phyloP scores from a whole-genome alignment of 2,329 filamentous ascomycete species.

The Ceratocystis cubensis region DNA sequence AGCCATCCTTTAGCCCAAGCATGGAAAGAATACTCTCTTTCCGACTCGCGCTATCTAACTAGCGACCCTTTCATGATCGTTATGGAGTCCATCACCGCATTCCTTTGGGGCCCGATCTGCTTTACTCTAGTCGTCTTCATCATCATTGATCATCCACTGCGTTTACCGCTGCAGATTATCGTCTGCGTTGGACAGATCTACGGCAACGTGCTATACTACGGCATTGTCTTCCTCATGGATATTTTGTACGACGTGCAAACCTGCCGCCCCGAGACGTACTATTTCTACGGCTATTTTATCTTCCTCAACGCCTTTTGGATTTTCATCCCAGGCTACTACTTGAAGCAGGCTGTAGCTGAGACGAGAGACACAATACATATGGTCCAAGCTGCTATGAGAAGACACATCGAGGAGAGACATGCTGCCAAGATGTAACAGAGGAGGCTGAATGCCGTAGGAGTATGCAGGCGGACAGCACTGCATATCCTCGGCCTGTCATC shows the following conservation, averaged over 20 bases:
- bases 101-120: slow-evolving; percentile 42
- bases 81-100: slow-evolving; percentile 43
- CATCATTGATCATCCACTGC: slow-evolving; percentile 33
- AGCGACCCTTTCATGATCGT: slow-evolving; percentile 41
- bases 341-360: slow-evolving; percentile 26
- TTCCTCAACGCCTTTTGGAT: slow-evolving; percentile 43
- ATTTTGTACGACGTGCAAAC: slow-evolving; percentile 31
- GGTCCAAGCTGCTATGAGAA: slow-evolving; percentile 12
- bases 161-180: slow-evolving; percentile 38
- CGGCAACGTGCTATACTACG: slow-evolving; percentile 41
- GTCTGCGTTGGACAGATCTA: slow-evolving; percentile 39
- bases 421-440: not conserved
- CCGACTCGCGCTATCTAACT: slow-evolving; percentile 44
- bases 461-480: no score
- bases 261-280: slow-evolving; percentile 39
- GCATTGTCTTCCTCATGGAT: slow-evolving; percentile 35
- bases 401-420: not conserved
- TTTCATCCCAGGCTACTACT: slow-evolving; percentile 33
- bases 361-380: slow-evolving; percentile 20
- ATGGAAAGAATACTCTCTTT: slow-evolving; percentile 47
- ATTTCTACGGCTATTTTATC: slow-evolving; percentile 43
- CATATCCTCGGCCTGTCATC: no score
- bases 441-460: not conserved
- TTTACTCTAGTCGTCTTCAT: slow-evolving; percentile 36
- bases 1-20: slow-evolving; percentile 39